Conservation (phyloP, 768 basidiomycete genomes). For the Austroboletus eburneus region DNA sequence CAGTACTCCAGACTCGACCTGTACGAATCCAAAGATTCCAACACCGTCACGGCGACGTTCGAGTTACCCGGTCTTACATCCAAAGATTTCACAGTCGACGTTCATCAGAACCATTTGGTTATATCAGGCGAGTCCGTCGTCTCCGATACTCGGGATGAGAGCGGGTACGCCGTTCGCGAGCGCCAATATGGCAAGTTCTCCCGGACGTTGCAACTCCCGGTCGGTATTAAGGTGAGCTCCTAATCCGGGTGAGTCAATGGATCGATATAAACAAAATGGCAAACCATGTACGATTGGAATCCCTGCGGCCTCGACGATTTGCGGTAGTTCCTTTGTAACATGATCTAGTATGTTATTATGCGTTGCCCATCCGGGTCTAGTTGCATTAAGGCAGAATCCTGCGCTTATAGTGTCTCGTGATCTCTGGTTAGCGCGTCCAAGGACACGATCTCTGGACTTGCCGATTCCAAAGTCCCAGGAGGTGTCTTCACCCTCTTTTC, state of each 20-base stretch:
- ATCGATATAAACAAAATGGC: neutral
- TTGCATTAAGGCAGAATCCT: slow-evolving; percentile 95
- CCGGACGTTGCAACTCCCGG: slow-evolving; percentile 40
- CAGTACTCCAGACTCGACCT: slow-evolving; percentile 37
- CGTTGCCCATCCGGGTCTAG: slow-evolving; percentile 62
- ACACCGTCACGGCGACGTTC: slow-evolving; percentile 14
- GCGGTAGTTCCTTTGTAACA: slow-evolving; percentile 79
- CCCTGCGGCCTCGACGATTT: slow-evolving; percentile 65
- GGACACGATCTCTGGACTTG: slow-evolving; percentile 12
- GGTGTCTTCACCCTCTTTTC: slow-evolving; percentile 72
- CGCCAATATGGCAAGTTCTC: slow-evolving; percentile 46
- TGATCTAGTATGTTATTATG: slow-evolving; percentile 90
- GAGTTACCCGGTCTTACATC: no score
- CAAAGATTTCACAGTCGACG: slow-evolving; percentile 41
- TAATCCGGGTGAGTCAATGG: neutral
- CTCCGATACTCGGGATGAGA: no score
- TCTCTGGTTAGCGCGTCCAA: slow-evolving; percentile 2
- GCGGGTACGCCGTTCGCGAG: no score
- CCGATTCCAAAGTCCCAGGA: slow-evolving; percentile 93
- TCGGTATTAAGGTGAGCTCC: slow-evolving; percentile 40
- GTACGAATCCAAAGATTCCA: slow-evolving; percentile 25
- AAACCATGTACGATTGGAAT: slow-evolving; percentile 68
- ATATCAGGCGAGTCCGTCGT: slow-evolving; percentile 43
- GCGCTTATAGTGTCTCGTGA: slow-evolving; percentile 54
- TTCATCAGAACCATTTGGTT: slow-evolving; percentile 40